Evolutionary conservation across 768 basidiomycete genomes (phyloP).

Genomic region (Antrodiella citrinella): DNA sequence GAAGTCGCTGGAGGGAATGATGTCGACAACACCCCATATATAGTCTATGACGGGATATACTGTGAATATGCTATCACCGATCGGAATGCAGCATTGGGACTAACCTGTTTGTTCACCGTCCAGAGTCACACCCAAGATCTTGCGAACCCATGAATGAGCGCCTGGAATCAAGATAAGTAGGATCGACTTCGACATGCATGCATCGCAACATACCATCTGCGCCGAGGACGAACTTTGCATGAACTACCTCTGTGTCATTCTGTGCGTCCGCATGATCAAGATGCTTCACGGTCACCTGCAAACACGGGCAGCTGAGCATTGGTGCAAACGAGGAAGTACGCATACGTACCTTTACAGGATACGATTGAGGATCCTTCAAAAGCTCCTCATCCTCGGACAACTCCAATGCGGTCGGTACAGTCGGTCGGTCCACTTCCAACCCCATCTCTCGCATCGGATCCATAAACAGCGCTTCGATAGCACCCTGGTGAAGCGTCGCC

Average conservation of each 20-base stretch:
- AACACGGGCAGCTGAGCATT: no score
- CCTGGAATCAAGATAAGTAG: constrained; percentile 29
- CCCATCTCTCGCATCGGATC: constrained; percentile 44
- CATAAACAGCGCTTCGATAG: constrained; percentile 50
- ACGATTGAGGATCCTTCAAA: constrained; percentile 31
- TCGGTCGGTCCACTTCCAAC: constrained; percentile 42
- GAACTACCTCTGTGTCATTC: constrained; percentile 42
- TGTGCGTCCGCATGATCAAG: constrained; percentile 26
- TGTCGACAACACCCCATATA: constrained; percentile 77
- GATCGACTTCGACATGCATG: neutral
- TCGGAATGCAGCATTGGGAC: constrained; percentile 1
- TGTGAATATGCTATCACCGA: no score
- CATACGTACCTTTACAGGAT: constrained; percentile 26
- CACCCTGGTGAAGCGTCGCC: constrained; percentile 61
- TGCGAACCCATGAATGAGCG: constrained; percentile 81
- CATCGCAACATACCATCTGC: constrained; percentile 45
- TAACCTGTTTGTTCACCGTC: constrained; percentile 61
- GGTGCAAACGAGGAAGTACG: no score
- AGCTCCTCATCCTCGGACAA: constrained; percentile 33
- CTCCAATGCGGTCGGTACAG: constrained; percentile 40
- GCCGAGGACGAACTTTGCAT: constrained; percentile 68
- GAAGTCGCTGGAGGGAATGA: constrained; percentile 41
- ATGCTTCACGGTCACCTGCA: constrained; percentile 39
- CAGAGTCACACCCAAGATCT: constrained; percentile 55
- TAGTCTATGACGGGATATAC: no score